Conservation (phyloP, 2,329 filamentous ascomycete genomes). For the Cordyceps tenuipes region DNA sequence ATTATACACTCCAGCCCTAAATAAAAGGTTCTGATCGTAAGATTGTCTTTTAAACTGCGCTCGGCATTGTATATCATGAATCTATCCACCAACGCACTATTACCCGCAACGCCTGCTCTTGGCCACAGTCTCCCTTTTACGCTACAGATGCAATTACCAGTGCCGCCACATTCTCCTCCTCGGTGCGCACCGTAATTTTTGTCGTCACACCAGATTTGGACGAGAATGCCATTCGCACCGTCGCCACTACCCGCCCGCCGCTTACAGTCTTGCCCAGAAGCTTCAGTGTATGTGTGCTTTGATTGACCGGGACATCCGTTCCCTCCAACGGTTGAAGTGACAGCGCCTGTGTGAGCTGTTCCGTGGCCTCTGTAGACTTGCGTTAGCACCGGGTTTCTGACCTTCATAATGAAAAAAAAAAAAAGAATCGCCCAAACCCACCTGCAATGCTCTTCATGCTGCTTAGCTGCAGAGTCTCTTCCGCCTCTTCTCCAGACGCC, state of each 20-base stretch:
- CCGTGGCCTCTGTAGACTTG: constrained; percentile 65
- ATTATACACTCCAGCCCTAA: neutral
- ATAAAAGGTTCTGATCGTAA: neutral
- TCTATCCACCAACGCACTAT: constrained; percentile 25
- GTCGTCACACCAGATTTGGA: constrained; percentile 90
- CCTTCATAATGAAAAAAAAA: neutral
- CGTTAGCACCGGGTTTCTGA: constrained; percentile 16
- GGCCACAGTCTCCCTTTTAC: constrained; percentile 33
- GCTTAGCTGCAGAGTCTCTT: constrained; percentile 82
- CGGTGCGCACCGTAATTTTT: constrained; percentile 85
- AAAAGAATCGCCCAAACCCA: constrained; percentile 39
- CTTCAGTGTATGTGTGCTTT: constrained; percentile 89
- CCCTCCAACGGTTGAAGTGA: constrained; percentile 92
- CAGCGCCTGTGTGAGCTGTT: constrained; percentile 76
- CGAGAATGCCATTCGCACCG: constrained; percentile 87
- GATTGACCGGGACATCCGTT: constrained; percentile 80
- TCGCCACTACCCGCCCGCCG: constrained; percentile 80
- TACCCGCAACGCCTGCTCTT: constrained; percentile 28
- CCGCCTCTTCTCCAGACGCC: constrained; percentile 78
- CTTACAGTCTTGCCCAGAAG: constrained; percentile 90
- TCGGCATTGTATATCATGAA: constrained; percentile 11
- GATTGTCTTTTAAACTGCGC: neutral
- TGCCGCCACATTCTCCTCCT: constrained; percentile 84
- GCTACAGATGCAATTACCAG: constrained; percentile 79
- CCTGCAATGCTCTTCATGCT: constrained; percentile 87